Percentiles rank a stretch among this genome's conserved stretches.
Conservation (phyloP, 805 yeast genomes). For the Metschnikowia sp. region DNA sequence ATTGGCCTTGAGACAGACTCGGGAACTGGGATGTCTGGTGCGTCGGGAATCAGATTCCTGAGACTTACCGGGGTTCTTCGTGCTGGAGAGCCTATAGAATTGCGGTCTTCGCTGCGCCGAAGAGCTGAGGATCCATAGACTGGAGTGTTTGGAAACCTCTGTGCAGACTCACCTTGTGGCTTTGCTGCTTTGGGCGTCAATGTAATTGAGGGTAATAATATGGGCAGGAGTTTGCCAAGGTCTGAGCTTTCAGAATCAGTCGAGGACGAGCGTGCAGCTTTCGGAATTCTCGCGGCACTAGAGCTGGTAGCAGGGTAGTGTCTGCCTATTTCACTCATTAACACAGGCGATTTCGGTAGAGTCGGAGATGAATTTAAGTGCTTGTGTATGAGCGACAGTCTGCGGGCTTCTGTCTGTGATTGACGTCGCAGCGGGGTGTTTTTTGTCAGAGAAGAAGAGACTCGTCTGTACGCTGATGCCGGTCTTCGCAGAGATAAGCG, state of each 20-base stretch:
- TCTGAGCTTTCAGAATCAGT: slow-evolving; percentile 8
- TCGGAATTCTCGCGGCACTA: slow-evolving; percentile 5
- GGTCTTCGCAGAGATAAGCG: background rate
- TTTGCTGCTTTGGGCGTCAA: slow-evolving; percentile 7
- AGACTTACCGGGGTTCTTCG: background rate
- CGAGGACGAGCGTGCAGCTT: background rate
- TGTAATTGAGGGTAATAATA: slow-evolving; percentile 8
- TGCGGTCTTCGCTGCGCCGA: background rate
- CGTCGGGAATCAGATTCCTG: slow-evolving; percentile 2
- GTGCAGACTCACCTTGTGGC: slow-evolving; percentile 5
- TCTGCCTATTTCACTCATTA: slow-evolving; percentile 33
- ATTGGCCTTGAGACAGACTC: background rate
- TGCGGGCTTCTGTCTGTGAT: slow-evolving; percentile 9
- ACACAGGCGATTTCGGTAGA: slow-evolving; percentile 42
- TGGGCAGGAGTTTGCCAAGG: slow-evolving; percentile 17
- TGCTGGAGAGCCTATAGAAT: slow-evolving; percentile 7
- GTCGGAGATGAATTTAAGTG: slow-evolving; percentile 42
- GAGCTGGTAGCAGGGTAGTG: slow-evolving; percentile 14
- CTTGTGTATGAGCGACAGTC: slow-evolving; percentile 33
- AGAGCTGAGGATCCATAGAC: slow-evolving; percentile 4
- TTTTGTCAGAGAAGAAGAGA: slow-evolving; percentile 7
- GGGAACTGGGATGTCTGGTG: slow-evolving; percentile 9
- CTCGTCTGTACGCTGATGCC: slow-evolving; percentile 1
- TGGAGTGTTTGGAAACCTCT: slow-evolving; percentile 13
- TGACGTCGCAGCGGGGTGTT: slow-evolving; percentile 8